Evolutionary conservation across 352 stramenopile genomes (phyloP), one percentile per base, ranked within the genome.

Genomic region (Pilasporangium apinafurcum): DNA sequence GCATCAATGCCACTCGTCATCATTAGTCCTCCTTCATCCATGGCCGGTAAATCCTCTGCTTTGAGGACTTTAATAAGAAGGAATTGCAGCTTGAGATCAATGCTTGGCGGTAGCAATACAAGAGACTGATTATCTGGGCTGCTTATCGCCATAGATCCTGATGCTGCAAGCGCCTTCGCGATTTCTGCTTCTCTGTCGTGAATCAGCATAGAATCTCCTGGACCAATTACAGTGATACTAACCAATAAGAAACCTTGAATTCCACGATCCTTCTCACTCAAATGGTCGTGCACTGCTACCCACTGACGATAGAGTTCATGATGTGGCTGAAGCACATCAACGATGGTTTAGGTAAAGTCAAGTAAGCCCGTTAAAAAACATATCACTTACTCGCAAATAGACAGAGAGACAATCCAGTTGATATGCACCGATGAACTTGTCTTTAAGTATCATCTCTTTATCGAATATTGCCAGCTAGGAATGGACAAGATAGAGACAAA

Each of bases 271-370:
- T 86, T 89, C 10, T 62, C 41, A 47, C 77, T 95, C 18, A 91
- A 50, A 31, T 96, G 80, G 36, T 97, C 86, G 49, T 95, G 77
- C 4, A 97, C 56, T n/a, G 77, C 82, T 17, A 97, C 78, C 88
- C 88, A 97, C 45, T 95, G 72, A 2, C 85, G 73, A 48, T 96
- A 92, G 0, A 96, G 37, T 46, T 96, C 86, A 45, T 95, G 87
- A 25, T 92, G 47, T 9, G 73, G 64, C 74, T 89, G 14, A 10
- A 13, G 21, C 9, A 5, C n/a, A 16, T 13, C 24, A 38, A 16
- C 12, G 4, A 8, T 8, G 18, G n/a, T 13, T 20, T 26, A 13
- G 4, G 7, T 1, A 3, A 1, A 49, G 13, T 12, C 21, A 6
- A 26, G 34, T 24, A 29, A 22, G 12, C 18, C 4, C 18, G 20